Base-by-base conservation (phyloP, 495 filamentous ascomycete species). In the Glarea lozoyensis region DNA sequence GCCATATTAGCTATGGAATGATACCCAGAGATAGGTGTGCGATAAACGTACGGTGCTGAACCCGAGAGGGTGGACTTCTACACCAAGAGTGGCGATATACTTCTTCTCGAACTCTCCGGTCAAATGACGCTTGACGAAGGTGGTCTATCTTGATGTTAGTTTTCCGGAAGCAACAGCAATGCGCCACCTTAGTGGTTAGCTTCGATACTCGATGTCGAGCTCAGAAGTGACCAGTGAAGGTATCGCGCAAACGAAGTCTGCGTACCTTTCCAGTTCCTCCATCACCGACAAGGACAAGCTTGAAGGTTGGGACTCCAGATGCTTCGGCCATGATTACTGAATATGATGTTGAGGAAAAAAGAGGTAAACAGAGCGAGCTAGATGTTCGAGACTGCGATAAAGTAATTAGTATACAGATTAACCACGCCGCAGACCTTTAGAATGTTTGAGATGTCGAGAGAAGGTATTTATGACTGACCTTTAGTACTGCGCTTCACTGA, bases 31-130 rank as follows among this genome's bases (percentile, higher is more conserved):
- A 22, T 17, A 33, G 4, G 7, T 37, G n/a, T n/a, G n/a, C n/a
- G n/a, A 36, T 50, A 58, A 64, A 75, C 84, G 69, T 85, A 94
- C 86, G 59, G 88, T 94, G 57, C 78, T 86, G 78, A 94, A 94
- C 56, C 75, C 80, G 48, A 94, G 82, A 61, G 88, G 86, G 71
- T 99, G 93, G 53, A 99, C 93, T 65, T 99, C 93, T 56, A 99
- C 93, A 84, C 93, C 93, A 45, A 99, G 82, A 43, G 93, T 99
- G 50, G 93, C 93, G 65, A 99, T 96, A 69, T 99, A 99, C 73
- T 97, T 99, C 82, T 99, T 99, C 78, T 99, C 93, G 63, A 99
- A 99, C 64, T 99, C 93, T 52, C 93, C 93, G 62, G 93, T 97
- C 75, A 97, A 72, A 67, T 99, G 93, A 58, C 93, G 93, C 81